Percentiles rank a stretch among this genome's conserved stretches.
Evolutionary conservation across 371 early-diverging fungal genomes (phyloP).

Genomic region (Lichtheimia ornata): DNA sequence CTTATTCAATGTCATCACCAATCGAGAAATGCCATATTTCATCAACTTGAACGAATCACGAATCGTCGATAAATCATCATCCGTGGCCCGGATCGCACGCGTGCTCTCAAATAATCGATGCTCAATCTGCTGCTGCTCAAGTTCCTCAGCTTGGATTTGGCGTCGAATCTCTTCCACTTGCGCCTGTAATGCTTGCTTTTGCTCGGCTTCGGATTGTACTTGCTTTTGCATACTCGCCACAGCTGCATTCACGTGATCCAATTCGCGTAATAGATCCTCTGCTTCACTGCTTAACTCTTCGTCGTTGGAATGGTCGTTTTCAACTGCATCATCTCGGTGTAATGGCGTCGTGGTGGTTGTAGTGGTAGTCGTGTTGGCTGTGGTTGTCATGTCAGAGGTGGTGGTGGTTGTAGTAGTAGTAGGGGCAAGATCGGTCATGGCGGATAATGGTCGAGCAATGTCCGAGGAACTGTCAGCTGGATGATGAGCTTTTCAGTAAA

Average conservation of each 20-base stretch:
- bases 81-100: conserved; percentile 30
- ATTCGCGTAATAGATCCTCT: conserved; percentile 30
- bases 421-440: neutral
- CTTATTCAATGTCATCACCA: conserved; percentile 36
- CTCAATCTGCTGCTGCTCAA: conserved; percentile 39
- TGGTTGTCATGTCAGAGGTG: neutral
- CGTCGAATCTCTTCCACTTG: conserved; percentile 38
- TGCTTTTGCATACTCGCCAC: conserved; percentile 31
- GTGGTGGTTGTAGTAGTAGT: neutral
- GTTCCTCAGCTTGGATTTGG: conserved; percentile 31
- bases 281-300: too few relatives aligned
- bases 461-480: neutral
- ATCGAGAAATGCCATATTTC: conserved; percentile 18
- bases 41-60: conserved; percentile 23
- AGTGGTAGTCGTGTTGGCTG: too few relatives aligned
- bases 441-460: neutral
- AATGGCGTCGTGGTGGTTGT: too few relatives aligned
- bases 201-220: conserved; percentile 29
- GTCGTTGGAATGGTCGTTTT: too few relatives aligned
- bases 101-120: conserved; percentile 35
- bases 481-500: conserved; percentile 1
- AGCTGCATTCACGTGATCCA: conserved; percentile 39
- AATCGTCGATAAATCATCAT: conserved; percentile 39
- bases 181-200: conserved; percentile 31
- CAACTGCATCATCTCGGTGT: too few relatives aligned